Conservation (phyloP, 2,329 filamentous ascomycete species). For the Lojkania enalia region DNA sequence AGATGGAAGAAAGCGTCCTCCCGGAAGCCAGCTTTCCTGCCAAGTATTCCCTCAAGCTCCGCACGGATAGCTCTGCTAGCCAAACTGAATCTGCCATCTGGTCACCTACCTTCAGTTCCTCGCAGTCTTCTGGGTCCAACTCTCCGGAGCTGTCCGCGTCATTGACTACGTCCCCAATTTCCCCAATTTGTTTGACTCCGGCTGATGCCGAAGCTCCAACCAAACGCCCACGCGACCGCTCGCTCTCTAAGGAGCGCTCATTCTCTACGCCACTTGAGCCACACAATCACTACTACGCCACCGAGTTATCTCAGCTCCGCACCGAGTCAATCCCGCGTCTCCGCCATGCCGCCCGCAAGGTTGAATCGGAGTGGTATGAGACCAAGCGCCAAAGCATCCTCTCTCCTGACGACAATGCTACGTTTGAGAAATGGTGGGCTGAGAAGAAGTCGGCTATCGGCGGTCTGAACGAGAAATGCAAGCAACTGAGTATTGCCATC, state of each 20-base stretch:
- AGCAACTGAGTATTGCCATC: constrained; percentile 28
- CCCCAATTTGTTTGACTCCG: constrained; percentile 35
- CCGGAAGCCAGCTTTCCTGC: constrained; percentile 21
- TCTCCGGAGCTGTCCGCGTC: constrained; percentile 27
- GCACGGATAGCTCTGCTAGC: constrained; percentile 32
- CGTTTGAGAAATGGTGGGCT: constrained; percentile 47
- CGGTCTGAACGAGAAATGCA: constrained; percentile 36
- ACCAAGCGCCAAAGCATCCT: constrained; percentile 27
- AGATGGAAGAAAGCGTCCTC: constrained; percentile 23
- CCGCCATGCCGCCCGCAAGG: constrained; percentile 43
- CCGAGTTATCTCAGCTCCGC: constrained; percentile 45
- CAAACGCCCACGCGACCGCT: constrained; percentile 24
- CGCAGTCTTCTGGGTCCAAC: constrained; percentile 29
- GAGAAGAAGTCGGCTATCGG: constrained; percentile 39
- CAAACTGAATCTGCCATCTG: constrained; percentile 29
- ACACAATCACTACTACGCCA: constrained; percentile 38
- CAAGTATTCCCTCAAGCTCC: constrained; percentile 27
- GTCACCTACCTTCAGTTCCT: constrained; percentile 27
- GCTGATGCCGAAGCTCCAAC: constrained; percentile 17
- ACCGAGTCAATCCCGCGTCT: constrained; percentile 48
- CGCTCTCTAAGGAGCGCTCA: constrained; percentile 39
- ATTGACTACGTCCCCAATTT: constrained; percentile 29
- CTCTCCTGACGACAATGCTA: constrained; percentile 25
- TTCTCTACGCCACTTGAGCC: constrained; percentile 41
- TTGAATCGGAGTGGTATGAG: constrained; percentile 41